Percentiles rank a stretch among this genome's conserved stretches.
These are phyloP conservation scores for Kitagawia praeruptora DNA, from an alignment of 129 eudicot species.

Conservation along the genomic window DNA sequence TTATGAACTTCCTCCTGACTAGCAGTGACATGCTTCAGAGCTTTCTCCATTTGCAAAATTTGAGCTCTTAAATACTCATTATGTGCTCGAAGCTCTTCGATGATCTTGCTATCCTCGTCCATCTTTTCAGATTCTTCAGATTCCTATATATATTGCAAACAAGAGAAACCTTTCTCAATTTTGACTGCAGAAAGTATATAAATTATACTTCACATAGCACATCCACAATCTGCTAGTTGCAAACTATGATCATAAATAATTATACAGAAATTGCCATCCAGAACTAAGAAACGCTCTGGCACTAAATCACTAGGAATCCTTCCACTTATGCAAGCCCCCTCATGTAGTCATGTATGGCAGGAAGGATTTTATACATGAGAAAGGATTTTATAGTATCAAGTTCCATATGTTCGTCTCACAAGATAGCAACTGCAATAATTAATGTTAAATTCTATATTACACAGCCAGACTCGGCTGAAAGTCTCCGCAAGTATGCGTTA, in stretches of 20 bases:
- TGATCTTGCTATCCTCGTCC: conserved; percentile 94
- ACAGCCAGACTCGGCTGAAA: neutral
- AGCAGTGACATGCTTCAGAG: conserved; percentile 68
- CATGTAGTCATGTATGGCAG: neutral
- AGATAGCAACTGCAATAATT: neutral
- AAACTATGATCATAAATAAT: neutral
- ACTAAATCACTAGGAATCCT: neutral
- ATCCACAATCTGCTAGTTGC: conserved; percentile 8
- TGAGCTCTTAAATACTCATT: conserved; percentile 61
- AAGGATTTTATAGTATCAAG: neutral
- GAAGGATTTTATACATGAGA: neutral
- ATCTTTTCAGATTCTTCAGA: conserved; percentile 95
- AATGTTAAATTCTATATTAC: too few relatives aligned
- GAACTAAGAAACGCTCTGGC: neutral
- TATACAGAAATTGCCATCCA: neutral
- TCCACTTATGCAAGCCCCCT: neutral
- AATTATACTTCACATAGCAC: conserved; percentile 2
- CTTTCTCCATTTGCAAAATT: conserved; percentile 61
- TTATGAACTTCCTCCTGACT: conserved; percentile 63
- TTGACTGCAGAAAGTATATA: conserved; percentile 8
- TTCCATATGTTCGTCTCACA: neutral
- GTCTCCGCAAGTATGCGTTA: neutral
- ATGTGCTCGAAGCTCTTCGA: conserved; percentile 64
- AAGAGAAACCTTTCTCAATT: conserved; percentile 20
- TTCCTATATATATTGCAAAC: conserved; percentile 50